Evolutionary conservation across 2,329 filamentous ascomycete species (phyloP).

Genomic region (Aspergillus pseudoglaucus): DNA sequence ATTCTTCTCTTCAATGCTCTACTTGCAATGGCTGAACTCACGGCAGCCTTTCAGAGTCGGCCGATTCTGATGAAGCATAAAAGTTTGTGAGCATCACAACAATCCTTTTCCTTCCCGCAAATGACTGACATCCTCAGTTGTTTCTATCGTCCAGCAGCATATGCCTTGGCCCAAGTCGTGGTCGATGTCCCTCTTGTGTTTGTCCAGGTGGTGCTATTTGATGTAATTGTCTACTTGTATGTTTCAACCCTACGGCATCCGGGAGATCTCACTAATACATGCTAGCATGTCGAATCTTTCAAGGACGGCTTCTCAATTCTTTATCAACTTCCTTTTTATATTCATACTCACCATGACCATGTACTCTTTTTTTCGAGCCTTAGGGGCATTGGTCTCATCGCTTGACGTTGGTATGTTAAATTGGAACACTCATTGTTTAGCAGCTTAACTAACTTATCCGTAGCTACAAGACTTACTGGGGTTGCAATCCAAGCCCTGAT

Average conservation of each 20-base stretch:
- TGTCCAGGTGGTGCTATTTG: conserved; percentile 53
- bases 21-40: conserved; percentile 55
- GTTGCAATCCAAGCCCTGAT: conserved; percentile 46
- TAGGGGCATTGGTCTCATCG: conserved; percentile 45
- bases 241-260: conserved; percentile 2
- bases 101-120: not conserved
- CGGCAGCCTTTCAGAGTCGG: conserved; percentile 54
- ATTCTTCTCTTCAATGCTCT: conserved; percentile 58
- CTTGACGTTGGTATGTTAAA: conserved; percentile 40
- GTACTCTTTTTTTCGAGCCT: conserved; percentile 48
- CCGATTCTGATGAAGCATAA: conserved; percentile 66
- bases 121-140: conserved; percentile 32
- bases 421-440: not conserved
- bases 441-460: conserved; percentile 2
- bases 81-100: conserved; percentile 43
- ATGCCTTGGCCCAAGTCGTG: conserved; percentile 52
- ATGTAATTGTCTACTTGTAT: conserved; percentile 55
- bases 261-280: not conserved
- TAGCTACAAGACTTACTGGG: conserved; percentile 45
- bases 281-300: conserved; percentile 49
- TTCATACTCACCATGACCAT: conserved; percentile 50
- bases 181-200: conserved; percentile 54
- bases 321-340: conserved; percentile 52
- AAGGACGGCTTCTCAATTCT: conserved; percentile 55
- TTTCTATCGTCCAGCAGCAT: conserved; percentile 59